Conservation (phyloP, 2,329 filamentous ascomycete species). For the Diaporthe vexans region DNA sequence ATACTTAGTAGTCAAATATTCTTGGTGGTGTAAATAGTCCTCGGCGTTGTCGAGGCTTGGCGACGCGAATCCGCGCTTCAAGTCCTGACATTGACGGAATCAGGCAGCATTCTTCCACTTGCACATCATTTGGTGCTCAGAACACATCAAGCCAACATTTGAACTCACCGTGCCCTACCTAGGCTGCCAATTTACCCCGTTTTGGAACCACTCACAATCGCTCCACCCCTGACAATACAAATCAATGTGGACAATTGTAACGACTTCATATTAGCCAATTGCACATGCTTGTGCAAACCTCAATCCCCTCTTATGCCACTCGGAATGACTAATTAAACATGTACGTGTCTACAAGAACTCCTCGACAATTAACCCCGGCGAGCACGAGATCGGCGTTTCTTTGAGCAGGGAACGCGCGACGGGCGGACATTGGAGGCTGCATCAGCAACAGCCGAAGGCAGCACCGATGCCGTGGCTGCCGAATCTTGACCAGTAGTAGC, state of each 20-base stretch:
- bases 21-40: not conserved
- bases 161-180: not conserved
- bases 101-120: not conserved
- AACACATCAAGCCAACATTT: not conserved
- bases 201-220: too few species aligned
- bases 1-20: too few species aligned
- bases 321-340: too few species aligned
- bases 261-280: too few species aligned
- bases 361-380: not conserved
- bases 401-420: slow-evolving; percentile 15
- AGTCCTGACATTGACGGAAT: not conserved
- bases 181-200: too few species aligned
- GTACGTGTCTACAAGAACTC: not conserved
- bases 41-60: not conserved
- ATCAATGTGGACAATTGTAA: too few species aligned
- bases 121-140: not conserved
- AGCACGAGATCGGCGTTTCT: slow-evolving; percentile 14
- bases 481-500: not conserved
- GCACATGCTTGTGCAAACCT: too few species aligned
- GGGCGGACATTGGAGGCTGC: not conserved
- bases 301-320: too few species aligned
- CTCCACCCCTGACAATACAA: too few species aligned
- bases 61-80: not conserved
- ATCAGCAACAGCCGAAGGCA: not conserved
- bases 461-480: not conserved